Base-by-base conservation (phyloP, 2,329 filamentous ascomycete species). In the Diaporthe capsici region DNA sequence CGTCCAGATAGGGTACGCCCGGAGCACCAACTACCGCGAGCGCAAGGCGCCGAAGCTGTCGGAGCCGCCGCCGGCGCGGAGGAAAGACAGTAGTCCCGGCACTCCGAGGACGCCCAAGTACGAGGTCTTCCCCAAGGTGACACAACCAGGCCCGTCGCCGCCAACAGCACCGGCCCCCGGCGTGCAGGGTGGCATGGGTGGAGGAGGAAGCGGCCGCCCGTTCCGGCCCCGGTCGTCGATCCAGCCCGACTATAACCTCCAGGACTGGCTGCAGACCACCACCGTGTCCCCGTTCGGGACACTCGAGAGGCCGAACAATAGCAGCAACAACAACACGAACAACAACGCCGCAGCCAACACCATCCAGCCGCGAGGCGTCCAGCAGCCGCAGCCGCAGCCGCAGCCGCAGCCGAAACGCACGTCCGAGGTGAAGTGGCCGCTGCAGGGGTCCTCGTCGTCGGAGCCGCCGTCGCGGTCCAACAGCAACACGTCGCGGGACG, bases 231-330 rank as follows among this genome's bases (percentile, higher is more conserved):
- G 72, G 31, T 76, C 71, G 34, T 75, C 75, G 44, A 44, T 37
- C 47, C 57, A 63, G 68, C 58, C 47, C 28, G 53, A 63, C 28
- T 79, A 81, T 8, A 84, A 78, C 22, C 76, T 84, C 65, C 80
- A 84, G 68, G 79, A 78, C 44, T 85, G 83, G 83, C 76, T 85
- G 58, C 71, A 80, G 60, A 80, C 81, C 3, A 82, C 81, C 61
- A 81, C 80, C 13, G 82, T 84, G 9, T 84, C 83, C 68, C 83
- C 83, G 4, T 84, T 84, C 76, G 81, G 79, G 39, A 80, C 82
- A 51, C 77, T 84, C 55, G 78, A 76, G 49, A 77, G 77, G 49
- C 20, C 37, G 22, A 37, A 6, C 7, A 53, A 17, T 9, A 39
- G n/a, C 34, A n/a, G 5, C 55, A 47, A 20, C 25, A n/a, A 47